A percentile compares a stretch with the other conserved stretches of the same genome.
Conservation (phyloP, 192 early-diverging fungal genomes). For the Backusella psychrophila region DNA sequence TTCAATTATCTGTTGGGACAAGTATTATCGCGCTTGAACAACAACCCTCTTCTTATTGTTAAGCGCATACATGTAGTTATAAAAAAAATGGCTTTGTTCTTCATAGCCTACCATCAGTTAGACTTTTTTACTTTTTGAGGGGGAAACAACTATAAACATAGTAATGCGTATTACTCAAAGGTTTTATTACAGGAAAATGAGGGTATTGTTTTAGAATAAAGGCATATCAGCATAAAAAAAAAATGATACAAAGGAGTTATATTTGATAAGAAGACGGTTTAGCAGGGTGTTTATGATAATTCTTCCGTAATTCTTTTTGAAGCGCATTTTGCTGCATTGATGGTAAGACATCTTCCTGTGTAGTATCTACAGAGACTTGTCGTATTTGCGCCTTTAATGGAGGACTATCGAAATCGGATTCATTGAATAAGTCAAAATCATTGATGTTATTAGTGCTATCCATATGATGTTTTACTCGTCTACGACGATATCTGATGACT, state of each 20-base stretch:
- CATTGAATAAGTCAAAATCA: neutral
- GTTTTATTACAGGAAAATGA: too few relatives aligned
- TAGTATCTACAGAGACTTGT: neutral
- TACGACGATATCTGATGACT: neutral
- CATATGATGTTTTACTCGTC: neutral
- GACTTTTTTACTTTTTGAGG: too few relatives aligned
- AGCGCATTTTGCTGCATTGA: neutral
- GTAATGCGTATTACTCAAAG: too few relatives aligned
- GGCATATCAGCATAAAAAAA: neutral
- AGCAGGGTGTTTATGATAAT: neutral
- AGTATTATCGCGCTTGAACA: too few relatives aligned
- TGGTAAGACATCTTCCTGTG: neutral
- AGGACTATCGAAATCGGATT: neutral
- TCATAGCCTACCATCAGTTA: too few relatives aligned
- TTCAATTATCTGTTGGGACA: neutral
- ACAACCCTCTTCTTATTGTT: too few relatives aligned
- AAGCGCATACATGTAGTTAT: too few relatives aligned
- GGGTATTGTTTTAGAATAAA: too few relatives aligned
- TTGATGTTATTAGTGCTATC: neutral
- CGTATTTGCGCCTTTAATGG: neutral
- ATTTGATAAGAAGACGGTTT: neutral
- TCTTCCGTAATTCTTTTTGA: neutral
- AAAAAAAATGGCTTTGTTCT: too few relatives aligned
- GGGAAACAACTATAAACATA: too few relatives aligned
- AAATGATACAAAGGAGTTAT: neutral